These are phyloP conservation scores for Aureobasidium uvarum DNA, from an alignment of 2,329 filamentous ascomycete species.

Conservation along the genomic window DNA sequence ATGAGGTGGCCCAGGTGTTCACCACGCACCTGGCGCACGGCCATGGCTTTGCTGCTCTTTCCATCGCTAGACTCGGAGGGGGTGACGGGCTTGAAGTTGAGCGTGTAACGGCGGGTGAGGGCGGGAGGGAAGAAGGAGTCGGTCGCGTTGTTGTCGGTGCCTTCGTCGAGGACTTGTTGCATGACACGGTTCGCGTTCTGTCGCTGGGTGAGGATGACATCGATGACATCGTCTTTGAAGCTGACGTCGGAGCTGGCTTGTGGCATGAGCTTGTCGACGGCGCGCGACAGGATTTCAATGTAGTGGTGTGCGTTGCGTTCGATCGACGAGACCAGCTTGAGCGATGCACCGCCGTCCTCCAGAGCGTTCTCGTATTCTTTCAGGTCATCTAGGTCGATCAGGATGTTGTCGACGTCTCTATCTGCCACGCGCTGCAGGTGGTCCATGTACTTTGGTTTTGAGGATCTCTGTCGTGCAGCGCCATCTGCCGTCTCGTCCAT, in stretches of 20 bases:
- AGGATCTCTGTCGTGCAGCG: slow-evolving; percentile 46
- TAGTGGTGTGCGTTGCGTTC: slow-evolving; percentile 94
- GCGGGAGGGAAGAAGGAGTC: slow-evolving; percentile 86
- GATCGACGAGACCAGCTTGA: slow-evolving; percentile 77
- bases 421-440: slow-evolving; percentile 85
- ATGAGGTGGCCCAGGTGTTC: slow-evolving; percentile 92
- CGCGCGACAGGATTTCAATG: slow-evolving; percentile 83
- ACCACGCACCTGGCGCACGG: slow-evolving; percentile 89
- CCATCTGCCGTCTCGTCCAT: slow-evolving; percentile 69
- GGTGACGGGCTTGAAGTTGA: slow-evolving; percentile 93
- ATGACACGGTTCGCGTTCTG: slow-evolving; percentile 80
- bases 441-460: slow-evolving; percentile 83
- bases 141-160: slow-evolving; percentile 57
- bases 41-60: slow-evolving; percentile 61
- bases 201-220: slow-evolving; percentile 93
- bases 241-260: slow-evolving; percentile 72
- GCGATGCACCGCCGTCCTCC: slow-evolving; percentile 55
- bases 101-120: slow-evolving; percentile 87
- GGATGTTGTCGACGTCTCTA: slow-evolving; percentile 70
- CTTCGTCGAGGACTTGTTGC: slow-evolving; percentile 43
- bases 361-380: slow-evolving; percentile 74
- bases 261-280: slow-evolving; percentile 84
- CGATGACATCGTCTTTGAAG: slow-evolving; percentile 97
- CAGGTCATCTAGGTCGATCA: slow-evolving; percentile 88
- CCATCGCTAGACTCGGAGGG: slow-evolving; percentile 64